Percentiles rank a stretch among this genome's conserved stretches.
These are phyloP conservation scores for Psilocybe cyanescens DNA, from an alignment of 768 basidiomycete genomes.

Conservation along the genomic window DNA sequence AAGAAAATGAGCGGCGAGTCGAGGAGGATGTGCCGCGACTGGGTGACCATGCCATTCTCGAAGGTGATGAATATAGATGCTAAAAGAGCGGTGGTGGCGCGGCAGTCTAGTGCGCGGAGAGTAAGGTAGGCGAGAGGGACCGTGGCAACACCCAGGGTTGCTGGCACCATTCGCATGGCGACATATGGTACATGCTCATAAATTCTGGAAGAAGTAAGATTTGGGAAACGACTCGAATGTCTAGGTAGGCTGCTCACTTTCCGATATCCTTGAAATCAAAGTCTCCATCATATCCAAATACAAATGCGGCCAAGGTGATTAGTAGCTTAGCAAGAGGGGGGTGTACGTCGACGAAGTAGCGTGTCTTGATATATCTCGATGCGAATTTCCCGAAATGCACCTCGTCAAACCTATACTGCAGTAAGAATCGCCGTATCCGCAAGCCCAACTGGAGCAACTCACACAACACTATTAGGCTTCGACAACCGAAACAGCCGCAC, in stretches of 20 bases:
- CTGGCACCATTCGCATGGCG: slow-evolving; percentile 97
- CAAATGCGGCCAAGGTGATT: slow-evolving; percentile 87
- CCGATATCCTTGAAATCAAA: slow-evolving; percentile 99
- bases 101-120: slow-evolving; percentile 89
- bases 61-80: slow-evolving; percentile 92
- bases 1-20: slow-evolving; percentile 99
- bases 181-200: slow-evolving; percentile 93
- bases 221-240: not conserved
- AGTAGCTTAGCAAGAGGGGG: slow-evolving; percentile 96
- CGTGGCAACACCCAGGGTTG: slow-evolving; percentile 84
- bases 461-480: slow-evolving; percentile 92
- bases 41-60: slow-evolving; percentile 95
- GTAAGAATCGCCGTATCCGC: not conserved
- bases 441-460: slow-evolving; percentile 35
- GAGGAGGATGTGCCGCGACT: slow-evolving; percentile 95
- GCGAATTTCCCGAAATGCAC: slow-evolving; percentile 99
- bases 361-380: slow-evolving; percentile 88
- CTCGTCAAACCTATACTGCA: slow-evolving; percentile 82
- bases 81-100: slow-evolving; percentile 89
- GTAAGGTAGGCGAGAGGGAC: slow-evolving; percentile 93
- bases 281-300: slow-evolving; percentile 88
- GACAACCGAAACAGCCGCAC: slow-evolving; percentile 89
- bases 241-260: slow-evolving; percentile 60
- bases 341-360: slow-evolving; percentile 94
- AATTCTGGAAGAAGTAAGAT: slow-evolving; percentile 44